phyloP scores from a whole-genome alignment of 2,329 filamentous ascomycete genomes.

The Akanthomyces uredinophilus region DNA sequence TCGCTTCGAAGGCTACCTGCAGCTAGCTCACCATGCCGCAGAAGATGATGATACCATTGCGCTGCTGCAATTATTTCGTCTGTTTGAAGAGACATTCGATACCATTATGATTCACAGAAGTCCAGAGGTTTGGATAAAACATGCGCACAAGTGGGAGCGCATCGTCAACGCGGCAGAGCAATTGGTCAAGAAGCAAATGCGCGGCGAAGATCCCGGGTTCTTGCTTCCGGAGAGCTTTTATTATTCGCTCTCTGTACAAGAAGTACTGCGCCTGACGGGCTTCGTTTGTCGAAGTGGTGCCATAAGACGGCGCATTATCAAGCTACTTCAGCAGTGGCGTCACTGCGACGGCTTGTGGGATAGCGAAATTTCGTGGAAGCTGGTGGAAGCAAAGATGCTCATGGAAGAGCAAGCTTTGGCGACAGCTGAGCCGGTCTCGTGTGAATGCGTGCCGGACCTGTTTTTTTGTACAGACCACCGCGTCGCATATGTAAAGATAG shows the following conservation, averaged over 20 bases:
- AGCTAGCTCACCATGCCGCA: not conserved
- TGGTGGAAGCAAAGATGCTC: conserved; percentile 8
- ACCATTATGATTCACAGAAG: conserved; percentile 8
- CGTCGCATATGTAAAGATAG: not conserved
- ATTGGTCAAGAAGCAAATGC: not conserved
- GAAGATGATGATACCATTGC: not conserved
- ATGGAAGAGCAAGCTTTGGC: not conserved
- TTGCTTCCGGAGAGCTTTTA: not conserved
- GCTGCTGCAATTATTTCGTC: conserved; percentile 3
- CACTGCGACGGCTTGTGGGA: conserved; percentile 4
- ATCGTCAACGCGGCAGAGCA: conserved; percentile 3
- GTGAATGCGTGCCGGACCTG: conserved; percentile 2
- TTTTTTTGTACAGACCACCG: conserved; percentile 10
- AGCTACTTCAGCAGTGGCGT: not conserved
- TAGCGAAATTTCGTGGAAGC: not conserved
- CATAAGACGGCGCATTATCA: conserved; percentile 1
- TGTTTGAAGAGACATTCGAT: conserved; percentile 9
- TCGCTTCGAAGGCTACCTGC: not conserved
- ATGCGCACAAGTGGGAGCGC: conserved; percentile 9
- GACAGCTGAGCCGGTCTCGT: not conserved
- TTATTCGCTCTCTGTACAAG: conserved; percentile 6
- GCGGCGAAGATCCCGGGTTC: not conserved
- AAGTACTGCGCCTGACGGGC: conserved; percentile 5
- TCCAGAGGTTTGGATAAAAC: conserved; percentile 2
- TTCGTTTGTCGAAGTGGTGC: conserved; percentile 7